phyloP scores from a whole-genome alignment of 1,139 yeast species.

The Geotrichum histeridarum region DNA sequence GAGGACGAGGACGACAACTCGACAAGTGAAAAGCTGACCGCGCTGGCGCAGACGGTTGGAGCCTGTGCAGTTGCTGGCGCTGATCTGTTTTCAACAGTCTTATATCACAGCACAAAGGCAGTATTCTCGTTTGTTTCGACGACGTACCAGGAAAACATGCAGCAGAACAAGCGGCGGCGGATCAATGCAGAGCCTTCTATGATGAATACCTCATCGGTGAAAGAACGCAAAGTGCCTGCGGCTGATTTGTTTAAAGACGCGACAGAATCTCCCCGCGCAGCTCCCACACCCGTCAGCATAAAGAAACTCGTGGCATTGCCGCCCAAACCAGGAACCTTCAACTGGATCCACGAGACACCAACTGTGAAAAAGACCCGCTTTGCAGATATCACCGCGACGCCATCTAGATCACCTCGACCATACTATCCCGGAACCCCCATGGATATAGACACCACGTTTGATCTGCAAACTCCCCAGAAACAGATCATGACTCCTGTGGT shows the following conservation, averaged over 20 bases:
- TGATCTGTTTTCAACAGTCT: conserved; percentile 6
- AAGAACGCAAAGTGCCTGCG: not conserved
- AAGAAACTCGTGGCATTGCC: conserved; percentile 9
- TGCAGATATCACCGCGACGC: not conserved
- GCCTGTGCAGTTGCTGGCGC: conserved; percentile 11
- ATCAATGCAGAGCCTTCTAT: conserved; percentile 2
- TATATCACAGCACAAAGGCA: conserved; percentile 7
- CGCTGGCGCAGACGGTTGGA: conserved; percentile 8
- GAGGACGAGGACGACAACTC: conserved; percentile 3
- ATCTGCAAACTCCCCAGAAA: not conserved
- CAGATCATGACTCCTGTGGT: not conserved
- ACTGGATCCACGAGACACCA: conserved; percentile 2
- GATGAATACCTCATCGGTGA: not conserved
- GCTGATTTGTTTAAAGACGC: conserved; percentile 1
- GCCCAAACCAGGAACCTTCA: not conserved
- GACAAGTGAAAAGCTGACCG: conserved; percentile 10
- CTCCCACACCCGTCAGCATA: not conserved
- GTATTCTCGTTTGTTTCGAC: conserved; percentile 3
- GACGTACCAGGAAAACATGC: conserved; percentile 6
- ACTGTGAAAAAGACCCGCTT: not conserved
- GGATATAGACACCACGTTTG: not conserved
- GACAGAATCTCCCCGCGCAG: not conserved
- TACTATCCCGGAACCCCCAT: not conserved
- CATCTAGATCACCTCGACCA: not conserved
- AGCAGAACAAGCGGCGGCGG: conserved; percentile 11